Conservation (phyloP, 345 rosid genomes). For the Salix udensis region DNA sequence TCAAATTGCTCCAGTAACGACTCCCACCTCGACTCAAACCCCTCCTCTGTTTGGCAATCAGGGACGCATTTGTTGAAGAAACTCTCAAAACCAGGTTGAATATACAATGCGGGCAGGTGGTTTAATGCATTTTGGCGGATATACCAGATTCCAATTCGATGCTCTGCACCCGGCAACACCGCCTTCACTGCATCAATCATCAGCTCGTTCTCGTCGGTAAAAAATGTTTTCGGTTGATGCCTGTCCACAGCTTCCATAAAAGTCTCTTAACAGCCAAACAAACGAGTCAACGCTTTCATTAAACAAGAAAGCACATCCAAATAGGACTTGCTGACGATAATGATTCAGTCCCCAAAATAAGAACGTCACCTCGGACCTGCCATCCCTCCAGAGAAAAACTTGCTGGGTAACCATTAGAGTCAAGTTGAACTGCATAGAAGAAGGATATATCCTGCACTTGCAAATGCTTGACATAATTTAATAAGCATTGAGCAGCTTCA, state of each 20-base stretch:
- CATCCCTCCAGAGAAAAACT: not conserved
- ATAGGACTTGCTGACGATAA: constrained; percentile 17
- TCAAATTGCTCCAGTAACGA: no score
- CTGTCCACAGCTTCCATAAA: constrained; percentile 23
- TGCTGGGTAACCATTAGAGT: not conserved
- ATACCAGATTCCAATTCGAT: no score
- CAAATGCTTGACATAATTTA: constrained; percentile 6
- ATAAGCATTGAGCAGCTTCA: no score
- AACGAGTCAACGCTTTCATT: constrained; percentile 19
- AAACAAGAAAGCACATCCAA: constrained; percentile 25
- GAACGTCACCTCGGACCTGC: no score
- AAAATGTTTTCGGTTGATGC: constrained; percentile 20
- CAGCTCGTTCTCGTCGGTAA: constrained; percentile 10
- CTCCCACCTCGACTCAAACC: no score
- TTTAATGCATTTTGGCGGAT: no score
- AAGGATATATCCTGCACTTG: constrained; percentile 17
- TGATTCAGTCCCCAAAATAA: constrained; percentile 24
- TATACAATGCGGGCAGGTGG: no score
- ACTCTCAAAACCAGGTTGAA: no score
- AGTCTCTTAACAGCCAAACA: constrained; percentile 22
- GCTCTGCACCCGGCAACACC: no score
- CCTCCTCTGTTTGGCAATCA: no score
- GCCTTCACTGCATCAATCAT: no score
- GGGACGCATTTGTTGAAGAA: no score
- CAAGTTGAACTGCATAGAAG: constrained; percentile 5